Base-by-base conservation (phyloP, 2,329 filamentous ascomycete genomes). In the Cercospora canescens region DNA sequence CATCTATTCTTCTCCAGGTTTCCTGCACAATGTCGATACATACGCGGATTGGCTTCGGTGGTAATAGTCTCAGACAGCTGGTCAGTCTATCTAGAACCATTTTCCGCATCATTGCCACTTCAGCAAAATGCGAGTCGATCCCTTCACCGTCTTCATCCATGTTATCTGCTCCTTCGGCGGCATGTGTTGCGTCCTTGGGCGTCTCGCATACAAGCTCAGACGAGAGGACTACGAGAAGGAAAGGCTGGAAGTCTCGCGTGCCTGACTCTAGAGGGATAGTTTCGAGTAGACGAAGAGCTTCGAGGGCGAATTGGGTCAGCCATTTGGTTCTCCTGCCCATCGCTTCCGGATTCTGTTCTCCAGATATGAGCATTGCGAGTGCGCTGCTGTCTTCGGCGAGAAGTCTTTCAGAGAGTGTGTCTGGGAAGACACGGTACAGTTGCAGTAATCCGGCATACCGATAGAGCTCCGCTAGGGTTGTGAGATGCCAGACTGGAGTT, bases 341-440 rank as follows among this genome's bases (percentile, higher is more conserved):
- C 73, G 77, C 66, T 34, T 75, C 74, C 55, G 73, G 75, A 34
- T 71, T 58, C n/a, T 54, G 32, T 26, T 63, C 64, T 32, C 39
- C 61, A 32, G 59, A 59, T n/a, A 67, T 55, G 37, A 64, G 39
- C 12, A 37, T 18, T 8, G 62, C 64, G 7, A 35, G 26, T 28
- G 63, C 37, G 9, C 18, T 41, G 45, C 63, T 61, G 8, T 65
- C 59, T 39, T 59, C 60, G 11, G 45, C 66, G 28, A 48, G 8
- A 16, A 68, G 62, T 14, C 68, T 61, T 11, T 68, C 63, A 14
- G 64, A 54, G 1, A 74, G 60, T 1, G 72, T 63, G 35, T 69
- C 67, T 1, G 85, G 85, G 63, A 87, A 87, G 45, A 84, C 82
- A 18, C 84, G 83, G 70, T 87, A 87, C 12, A 87, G 74, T 70